phyloP scores from a whole-genome alignment of 257 asterid genomes.

The Cordia subcordata region DNA sequence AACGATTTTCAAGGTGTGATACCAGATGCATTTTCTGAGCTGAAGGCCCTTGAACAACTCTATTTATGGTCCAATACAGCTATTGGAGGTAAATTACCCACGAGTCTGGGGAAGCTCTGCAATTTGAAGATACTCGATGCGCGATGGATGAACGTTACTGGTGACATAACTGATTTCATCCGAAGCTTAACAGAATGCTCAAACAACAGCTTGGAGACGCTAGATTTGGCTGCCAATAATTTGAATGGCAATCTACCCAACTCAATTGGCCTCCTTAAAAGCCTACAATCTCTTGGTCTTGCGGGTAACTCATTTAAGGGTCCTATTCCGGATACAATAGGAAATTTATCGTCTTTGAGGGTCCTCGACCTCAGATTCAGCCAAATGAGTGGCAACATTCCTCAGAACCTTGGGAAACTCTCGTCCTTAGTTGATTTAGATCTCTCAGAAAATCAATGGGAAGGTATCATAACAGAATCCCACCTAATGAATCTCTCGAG shows the following conservation, averaged over 20 bases:
- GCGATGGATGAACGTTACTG: constrained; percentile 12
- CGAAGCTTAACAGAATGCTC: background rate
- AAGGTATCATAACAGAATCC: constrained; percentile 16
- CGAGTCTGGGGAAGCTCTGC: background rate
- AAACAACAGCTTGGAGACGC: constrained; percentile 5
- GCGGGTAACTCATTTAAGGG: constrained; percentile 13
- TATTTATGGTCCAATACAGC: too few species aligned
- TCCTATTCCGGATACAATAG: constrained; percentile 5
- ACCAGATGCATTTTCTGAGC: background rate
- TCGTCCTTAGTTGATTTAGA: background rate
- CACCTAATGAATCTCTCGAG: constrained; percentile 15
- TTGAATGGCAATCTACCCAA: constrained; percentile 18
- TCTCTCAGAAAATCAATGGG: constrained; percentile 8
- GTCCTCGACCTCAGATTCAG: constrained; percentile 3
- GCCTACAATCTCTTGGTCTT: constrained; percentile 14
- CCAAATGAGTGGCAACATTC: constrained; percentile 6
- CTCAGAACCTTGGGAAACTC: constrained; percentile 3
- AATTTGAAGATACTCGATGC: constrained; percentile 15
- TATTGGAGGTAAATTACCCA: background rate
- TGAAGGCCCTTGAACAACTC: background rate
- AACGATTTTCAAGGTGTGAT: background rate
- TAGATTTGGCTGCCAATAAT: too few species aligned
- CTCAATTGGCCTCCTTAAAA: constrained; percentile 20
- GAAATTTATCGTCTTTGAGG: constrained; percentile 1
- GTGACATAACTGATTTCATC: background rate